Base-by-base conservation (phyloP, 352 stramenopile species). In the Phytophthora pseudosyringae region DNA sequence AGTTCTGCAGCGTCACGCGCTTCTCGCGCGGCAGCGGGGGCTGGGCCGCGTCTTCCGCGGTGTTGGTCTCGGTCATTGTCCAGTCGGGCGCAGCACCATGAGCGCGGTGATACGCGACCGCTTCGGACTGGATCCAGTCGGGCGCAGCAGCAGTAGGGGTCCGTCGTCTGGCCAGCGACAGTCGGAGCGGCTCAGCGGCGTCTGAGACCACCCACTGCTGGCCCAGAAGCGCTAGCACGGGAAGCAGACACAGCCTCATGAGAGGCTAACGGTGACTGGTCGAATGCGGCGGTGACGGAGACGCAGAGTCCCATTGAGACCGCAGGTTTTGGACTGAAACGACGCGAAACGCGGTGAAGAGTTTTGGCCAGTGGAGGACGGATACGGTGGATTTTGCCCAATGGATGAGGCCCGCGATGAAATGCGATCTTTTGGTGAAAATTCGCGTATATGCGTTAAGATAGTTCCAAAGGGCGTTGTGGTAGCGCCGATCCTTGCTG, bases 1-100 rank as follows among this genome's bases (percentile, higher is more conserved):
- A 94, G 71, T 94, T 94, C 54, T 88, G 80, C 49, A 93, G 66
- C 56, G 60, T 35, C 39, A 89, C 75, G 51, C 75, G 78, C 51
- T 87, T 83, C 41, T 56, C 54, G 6, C n/a, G 41, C 8, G 73
- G 64, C n/a, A 90, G 49, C 7, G 26, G 39, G 4, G 67, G 58
- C 31, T 80, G 49, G 2, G 53, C 67, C 39, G 43, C 62, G 41
- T 72, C 40, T 13, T 63, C 28, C 15, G 53, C 69, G 3, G 25
- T 15, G 29, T 67, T 68, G 21, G 38, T 26, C 55, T 64, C 38
- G 4, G 43, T 28, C 15, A 55, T 28, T 18, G 41, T 61, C 50
- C 38, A 61, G n/a, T 63, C 35, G 16, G 49, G 35, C 2, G 36
- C 39, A 39, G 26, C 29, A 58, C 35, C 1, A 5, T 54, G 29